Percentiles rank a stretch among this genome's conserved stretches.
Conservation (phyloP, 169 alveolate genomes). For the Cryptosporidium tyzzeri region DNA sequence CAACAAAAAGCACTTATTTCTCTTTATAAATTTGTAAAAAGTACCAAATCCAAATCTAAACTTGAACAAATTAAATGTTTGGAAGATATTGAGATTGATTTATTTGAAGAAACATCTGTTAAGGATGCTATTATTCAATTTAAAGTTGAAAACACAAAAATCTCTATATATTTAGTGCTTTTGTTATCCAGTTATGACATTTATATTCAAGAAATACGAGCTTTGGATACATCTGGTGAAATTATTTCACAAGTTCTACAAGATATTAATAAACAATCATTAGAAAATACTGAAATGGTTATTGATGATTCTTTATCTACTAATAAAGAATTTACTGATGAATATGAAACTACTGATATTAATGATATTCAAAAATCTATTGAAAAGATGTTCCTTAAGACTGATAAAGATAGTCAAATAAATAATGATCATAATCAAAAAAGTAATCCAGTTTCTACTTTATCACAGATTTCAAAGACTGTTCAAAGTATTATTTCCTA, state of each 20-base stretch:
- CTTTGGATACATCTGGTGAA: conserved; percentile 1
- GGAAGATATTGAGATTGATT: conserved; percentile 2
- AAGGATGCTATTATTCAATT: conserved; percentile 17
- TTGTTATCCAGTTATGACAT: conserved; percentile 49
- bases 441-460: neutral
- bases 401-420: neutral
- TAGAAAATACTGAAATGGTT: neutral
- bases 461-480: conserved; percentile 13
- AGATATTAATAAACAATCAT: neutral
- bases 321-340: neutral
- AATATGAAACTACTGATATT: neutral
- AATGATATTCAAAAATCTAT: neutral
- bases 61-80: neutral
- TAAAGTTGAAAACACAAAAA: conserved; percentile 5
- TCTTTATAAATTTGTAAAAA: neutral
- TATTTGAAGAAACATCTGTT: neutral
- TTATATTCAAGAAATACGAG: conserved; percentile 3
- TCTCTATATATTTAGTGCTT: conserved; percentile 41
- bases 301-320: neutral
- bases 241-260: neutral
- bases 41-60: neutral
- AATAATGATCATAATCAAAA: neutral
- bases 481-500: conserved; percentile 29
- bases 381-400: conserved; percentile 2
- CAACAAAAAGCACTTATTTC: neutral